Conservation (phyloP, 441 rosid species). For the Gossypium lobatum region DNA sequence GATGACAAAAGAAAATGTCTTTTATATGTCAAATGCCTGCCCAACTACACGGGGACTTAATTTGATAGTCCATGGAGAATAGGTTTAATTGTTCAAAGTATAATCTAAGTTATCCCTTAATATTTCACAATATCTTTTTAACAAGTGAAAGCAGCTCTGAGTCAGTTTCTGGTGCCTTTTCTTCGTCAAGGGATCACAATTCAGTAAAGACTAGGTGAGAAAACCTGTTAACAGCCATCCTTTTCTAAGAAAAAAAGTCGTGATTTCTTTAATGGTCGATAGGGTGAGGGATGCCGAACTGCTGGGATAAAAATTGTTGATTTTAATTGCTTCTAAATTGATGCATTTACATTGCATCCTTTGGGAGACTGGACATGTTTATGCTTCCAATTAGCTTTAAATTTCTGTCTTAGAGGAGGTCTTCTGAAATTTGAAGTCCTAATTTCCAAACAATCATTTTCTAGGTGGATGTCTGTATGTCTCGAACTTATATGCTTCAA, state of each 20-base stretch:
- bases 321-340: background rate
- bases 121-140: background rate
- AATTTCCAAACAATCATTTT: background rate
- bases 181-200: background rate
- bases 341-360: background rate
- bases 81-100: background rate
- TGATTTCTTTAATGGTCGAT: background rate
- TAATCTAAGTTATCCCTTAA: slow-evolving; percentile 6
- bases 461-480: background rate
- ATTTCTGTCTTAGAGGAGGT: background rate
- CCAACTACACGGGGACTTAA: slow-evolving; percentile 14
- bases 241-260: background rate
- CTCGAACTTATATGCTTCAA: background rate
- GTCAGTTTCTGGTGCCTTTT: background rate
- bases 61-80: slow-evolving; percentile 4
- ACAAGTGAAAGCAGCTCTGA: background rate
- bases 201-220: background rate
- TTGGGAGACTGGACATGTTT: background rate
- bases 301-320: background rate
- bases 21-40: slow-evolving; percentile 10
- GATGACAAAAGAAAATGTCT: slow-evolving; percentile 10
- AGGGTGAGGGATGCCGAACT: background rate
- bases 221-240: background rate
- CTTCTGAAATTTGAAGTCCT: background rate
- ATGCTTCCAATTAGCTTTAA: background rate